Percentiles rank a stretch among this genome's conserved stretches.
These are phyloP conservation scores for Yamadazyma friedrichii DNA, from an alignment of 1,139 yeast species.

Conservation along the genomic window DNA sequence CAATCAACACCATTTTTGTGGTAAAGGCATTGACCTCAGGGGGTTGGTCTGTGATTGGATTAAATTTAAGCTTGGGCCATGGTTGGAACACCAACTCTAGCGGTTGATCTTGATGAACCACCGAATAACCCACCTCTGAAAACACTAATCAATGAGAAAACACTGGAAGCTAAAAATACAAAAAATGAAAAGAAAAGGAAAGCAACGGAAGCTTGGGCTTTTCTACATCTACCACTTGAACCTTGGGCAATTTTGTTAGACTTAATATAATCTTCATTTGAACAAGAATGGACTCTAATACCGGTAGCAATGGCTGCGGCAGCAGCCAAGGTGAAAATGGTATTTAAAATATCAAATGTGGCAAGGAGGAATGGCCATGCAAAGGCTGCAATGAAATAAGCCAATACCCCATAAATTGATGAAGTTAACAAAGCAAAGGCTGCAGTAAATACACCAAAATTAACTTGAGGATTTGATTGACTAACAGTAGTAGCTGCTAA, in stretches of 20 bases:
- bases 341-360: constrained; percentile 77
- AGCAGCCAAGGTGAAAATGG: constrained; percentile 90
- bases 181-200: constrained; percentile 87
- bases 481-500: constrained; percentile 65
- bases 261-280: constrained; percentile 61
- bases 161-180: constrained; percentile 66
- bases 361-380: constrained; percentile 86
- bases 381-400: constrained; percentile 73
- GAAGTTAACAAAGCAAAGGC: constrained; percentile 84
- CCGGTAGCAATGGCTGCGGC: constrained; percentile 94
- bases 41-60: too few relatives aligned
- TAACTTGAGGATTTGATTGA: constrained; percentile 74
- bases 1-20: too few relatives aligned
- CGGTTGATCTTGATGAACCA: constrained; percentile 36
- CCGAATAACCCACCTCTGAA: constrained; percentile 77
- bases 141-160: constrained; percentile 59
- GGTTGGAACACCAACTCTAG: constrained; percentile 85
- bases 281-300: constrained; percentile 82
- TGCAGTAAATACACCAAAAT: constrained; percentile 82
- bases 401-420: constrained; percentile 73
- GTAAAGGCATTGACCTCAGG: too few relatives aligned
- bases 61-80: constrained; percentile 69
- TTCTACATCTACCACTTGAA: constrained; percentile 80
- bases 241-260: constrained; percentile 74
- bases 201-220: constrained; percentile 89